phyloP scores from a whole-genome alignment of 306 rosid species.

The Dicorynia guianensis region DNA sequence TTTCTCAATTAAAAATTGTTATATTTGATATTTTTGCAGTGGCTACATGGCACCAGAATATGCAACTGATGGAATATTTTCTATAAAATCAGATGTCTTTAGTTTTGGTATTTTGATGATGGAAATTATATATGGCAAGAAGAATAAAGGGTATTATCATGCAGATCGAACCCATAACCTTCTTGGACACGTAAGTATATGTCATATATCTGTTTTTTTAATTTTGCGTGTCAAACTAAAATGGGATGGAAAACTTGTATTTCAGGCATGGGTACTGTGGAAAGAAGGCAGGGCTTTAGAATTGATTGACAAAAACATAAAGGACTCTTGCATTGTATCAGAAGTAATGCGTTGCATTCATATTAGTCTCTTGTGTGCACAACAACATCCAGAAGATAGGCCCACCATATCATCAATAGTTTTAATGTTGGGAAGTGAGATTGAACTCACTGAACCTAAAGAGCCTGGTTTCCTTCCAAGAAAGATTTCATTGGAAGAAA shows the following conservation, averaged over 20 bases:
- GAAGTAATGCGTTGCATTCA: slow-evolving; percentile 47
- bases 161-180: slow-evolving; percentile 40
- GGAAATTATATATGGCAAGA: slow-evolving; percentile 50
- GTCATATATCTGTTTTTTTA: too few relatives aligned
- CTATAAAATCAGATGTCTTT: slow-evolving; percentile 8
- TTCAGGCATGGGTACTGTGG: slow-evolving; percentile 55
- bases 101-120: slow-evolving; percentile 40
- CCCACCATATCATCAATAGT: slow-evolving; percentile 1
- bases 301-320: slow-evolving; percentile 34
- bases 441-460: slow-evolving; percentile 37
- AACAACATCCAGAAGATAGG: too few relatives aligned
- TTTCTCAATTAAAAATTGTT: background rate
- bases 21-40: slow-evolving; percentile 1
- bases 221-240: too few relatives aligned
- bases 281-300: slow-evolving; percentile 44
- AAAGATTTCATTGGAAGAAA: background rate
- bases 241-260: background rate
- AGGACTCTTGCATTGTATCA: background rate
- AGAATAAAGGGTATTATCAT: slow-evolving; percentile 43
- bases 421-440: slow-evolving; percentile 42
- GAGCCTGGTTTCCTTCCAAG: slow-evolving; percentile 42
- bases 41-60: slow-evolving; percentile 55
- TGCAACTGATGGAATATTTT: slow-evolving; percentile 44
- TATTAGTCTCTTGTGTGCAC: background rate
- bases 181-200: slow-evolving; percentile 46